Evolutionary conservation across 371 early-diverging fungal genomes (phyloP).

Genomic region (Rhizomucor miehei): DNA sequence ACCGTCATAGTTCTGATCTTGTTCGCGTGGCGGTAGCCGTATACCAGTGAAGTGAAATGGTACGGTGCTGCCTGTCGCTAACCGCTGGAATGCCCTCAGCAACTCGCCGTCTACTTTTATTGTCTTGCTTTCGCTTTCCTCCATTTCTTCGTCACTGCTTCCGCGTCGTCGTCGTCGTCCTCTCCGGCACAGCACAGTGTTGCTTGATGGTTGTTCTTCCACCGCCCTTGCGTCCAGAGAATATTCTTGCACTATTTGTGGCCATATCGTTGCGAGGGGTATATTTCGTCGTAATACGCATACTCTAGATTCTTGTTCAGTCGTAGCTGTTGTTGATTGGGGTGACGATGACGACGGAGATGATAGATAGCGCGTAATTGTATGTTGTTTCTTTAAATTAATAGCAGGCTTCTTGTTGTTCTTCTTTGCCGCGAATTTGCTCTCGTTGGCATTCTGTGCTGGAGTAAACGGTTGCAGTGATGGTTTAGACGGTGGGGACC

Average conservation of each 20-base stretch:
- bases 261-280: conserved; percentile 5
- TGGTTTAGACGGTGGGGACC: neutral
- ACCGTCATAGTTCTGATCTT: neutral
- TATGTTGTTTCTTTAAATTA: neutral
- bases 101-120: neutral
- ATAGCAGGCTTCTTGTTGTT: neutral
- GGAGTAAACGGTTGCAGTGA: neutral
- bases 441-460: no score
- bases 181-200: no score
- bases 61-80: neutral
- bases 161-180: neutral
- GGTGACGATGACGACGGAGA: no score
- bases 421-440: neutral
- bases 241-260: neutral
- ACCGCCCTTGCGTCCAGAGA: no score
- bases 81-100: neutral
- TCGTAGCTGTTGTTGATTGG: no score
- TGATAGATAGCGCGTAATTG: neutral
- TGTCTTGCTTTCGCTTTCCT: neutral
- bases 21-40: no score
- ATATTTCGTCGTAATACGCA: conserved; percentile 5
- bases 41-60: no score
- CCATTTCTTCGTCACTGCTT: neutral
- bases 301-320: neutral
- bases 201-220: no score